A percentile compares a stretch with the other conserved stretches of the same genome.
Evolutionary conservation across 176 grass and related monocot species (phyloP).

Genomic region (Tillandsia leiboldiana): DNA sequence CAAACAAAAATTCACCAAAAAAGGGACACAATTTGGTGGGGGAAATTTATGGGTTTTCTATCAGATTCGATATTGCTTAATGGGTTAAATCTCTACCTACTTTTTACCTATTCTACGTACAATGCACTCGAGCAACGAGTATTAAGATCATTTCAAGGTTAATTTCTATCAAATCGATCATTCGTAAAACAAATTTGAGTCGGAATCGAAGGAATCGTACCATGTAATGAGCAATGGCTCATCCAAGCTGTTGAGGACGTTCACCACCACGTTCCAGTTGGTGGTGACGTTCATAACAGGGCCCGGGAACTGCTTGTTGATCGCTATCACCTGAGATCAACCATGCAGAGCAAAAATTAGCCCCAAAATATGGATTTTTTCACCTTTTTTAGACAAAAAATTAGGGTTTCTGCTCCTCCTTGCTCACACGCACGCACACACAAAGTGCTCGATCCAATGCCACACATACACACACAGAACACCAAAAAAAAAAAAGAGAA

Average conservation of each 20-base stretch:
- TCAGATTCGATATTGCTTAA: too few relatives aligned
- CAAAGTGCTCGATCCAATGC: too few relatives aligned
- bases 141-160: too few relatives aligned
- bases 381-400: neutral
- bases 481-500: neutral
- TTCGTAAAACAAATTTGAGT: neutral
- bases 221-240: conserved; percentile 84
- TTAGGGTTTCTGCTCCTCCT: too few relatives aligned
- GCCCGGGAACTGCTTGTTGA: conserved; percentile 69
- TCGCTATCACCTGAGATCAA: conserved; percentile 45
- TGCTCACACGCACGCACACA: too few relatives aligned
- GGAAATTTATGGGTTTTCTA: neutral
- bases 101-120: too few relatives aligned
- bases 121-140: too few relatives aligned
- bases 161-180: too few relatives aligned
- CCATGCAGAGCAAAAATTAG: neutral
- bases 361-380: neutral
- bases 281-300: conserved; percentile 73
- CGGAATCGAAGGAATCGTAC: conserved; percentile 13
- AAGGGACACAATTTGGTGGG: neutral
- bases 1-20: conserved; percentile 15
- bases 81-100: too few relatives aligned
- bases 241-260: conserved; percentile 77
- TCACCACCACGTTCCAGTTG: conserved; percentile 67
- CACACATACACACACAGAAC: too few relatives aligned